A percentile compares a stretch with the other conserved stretches of the same genome.
These are phyloP conservation scores for Fonsecaea pedrosoi DNA, from an alignment of 2,329 filamentous ascomycete genomes.

Conservation along the genomic window DNA sequence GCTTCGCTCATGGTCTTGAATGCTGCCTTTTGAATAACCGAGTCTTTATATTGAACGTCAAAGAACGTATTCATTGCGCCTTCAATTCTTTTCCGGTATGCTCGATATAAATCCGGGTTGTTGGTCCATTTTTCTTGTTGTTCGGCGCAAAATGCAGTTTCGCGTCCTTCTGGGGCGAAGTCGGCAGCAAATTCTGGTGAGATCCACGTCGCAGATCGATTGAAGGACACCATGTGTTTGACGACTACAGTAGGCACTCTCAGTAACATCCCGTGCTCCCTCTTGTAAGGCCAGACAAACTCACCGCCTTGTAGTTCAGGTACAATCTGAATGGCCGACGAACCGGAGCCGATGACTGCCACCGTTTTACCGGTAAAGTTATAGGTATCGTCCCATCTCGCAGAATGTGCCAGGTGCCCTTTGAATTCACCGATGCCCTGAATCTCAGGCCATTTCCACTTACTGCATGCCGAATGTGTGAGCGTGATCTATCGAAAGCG, in stretches of 20 bases:
- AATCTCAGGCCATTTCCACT: conserved; percentile 49
- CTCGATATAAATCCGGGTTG: not conserved
- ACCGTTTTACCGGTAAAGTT: conserved; percentile 52
- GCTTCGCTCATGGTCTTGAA: conserved; percentile 54
- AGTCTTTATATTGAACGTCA: conserved; percentile 52
- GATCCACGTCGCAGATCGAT: conserved; percentile 40
- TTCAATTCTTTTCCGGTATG: conserved; percentile 2
- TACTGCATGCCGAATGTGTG: conserved; percentile 33
- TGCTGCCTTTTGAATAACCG: conserved; percentile 58
- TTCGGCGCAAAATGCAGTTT: conserved; percentile 37
- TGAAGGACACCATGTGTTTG: conserved; percentile 37
- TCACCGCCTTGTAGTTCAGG: conserved; percentile 46
- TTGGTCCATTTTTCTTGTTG: conserved; percentile 9
- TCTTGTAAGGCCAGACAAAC: not conserved
- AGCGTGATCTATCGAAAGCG: too few relatives aligned
- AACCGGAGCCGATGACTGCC: conserved; percentile 39
- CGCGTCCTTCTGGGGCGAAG: conserved; percentile 23
- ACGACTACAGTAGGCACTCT: conserved; percentile 16
- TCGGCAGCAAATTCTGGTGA: conserved; percentile 27
- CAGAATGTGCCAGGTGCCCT: conserved; percentile 64
- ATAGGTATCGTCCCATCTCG: conserved; percentile 61
- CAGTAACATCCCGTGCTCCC: too few relatives aligned
- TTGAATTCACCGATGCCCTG: conserved; percentile 56
- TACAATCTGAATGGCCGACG: conserved; percentile 41
- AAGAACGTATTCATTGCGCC: not conserved